Evolutionary conservation across 2,329 filamentous ascomycete genomes (phyloP).

Genomic region (Alternaria panax): DNA sequence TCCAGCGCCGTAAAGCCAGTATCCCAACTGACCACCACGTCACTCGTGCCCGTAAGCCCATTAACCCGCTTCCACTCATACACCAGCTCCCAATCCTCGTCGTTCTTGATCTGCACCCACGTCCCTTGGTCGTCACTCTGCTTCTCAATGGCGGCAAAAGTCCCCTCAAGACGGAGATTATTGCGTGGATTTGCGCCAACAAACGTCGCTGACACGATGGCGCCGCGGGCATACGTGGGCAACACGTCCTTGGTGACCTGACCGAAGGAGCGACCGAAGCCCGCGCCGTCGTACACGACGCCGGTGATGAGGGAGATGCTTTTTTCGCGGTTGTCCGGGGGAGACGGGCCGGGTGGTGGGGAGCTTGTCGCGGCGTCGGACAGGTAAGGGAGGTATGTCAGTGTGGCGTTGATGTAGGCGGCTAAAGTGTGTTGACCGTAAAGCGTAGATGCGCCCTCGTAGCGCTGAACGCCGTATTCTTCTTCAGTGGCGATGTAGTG

Average conservation of each 20-base stretch:
- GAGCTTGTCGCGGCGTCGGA: constrained; percentile 46
- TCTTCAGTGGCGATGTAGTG: constrained; percentile 82
- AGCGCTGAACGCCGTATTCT: constrained; percentile 84
- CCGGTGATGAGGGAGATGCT: constrained; percentile 81
- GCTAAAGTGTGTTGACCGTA: constrained; percentile 83
- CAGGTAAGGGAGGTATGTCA: constrained; percentile 74
- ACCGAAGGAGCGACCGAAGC: constrained; percentile 74
- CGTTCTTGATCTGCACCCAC: constrained; percentile 75
- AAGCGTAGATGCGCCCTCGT: constrained; percentile 93
- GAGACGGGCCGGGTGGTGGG: constrained; percentile 64
- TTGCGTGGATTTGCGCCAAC: constrained; percentile 91
- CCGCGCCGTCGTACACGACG: constrained; percentile 76
- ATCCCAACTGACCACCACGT: constrained; percentile 83
- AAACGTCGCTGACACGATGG: constrained; percentile 72
- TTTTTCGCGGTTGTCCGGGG: constrained; percentile 79
- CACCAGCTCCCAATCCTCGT: constrained; percentile 83
- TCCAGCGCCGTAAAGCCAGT: constrained; percentile 58
- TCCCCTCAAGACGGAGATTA: constrained; percentile 78
- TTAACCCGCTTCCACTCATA: constrained; percentile 81
- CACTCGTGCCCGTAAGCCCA: constrained; percentile 73
- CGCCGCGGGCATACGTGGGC: constrained; percentile 66
- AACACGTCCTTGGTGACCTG: constrained; percentile 65
- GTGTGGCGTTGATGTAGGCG: constrained; percentile 86
- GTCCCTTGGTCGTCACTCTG: constrained; percentile 54
- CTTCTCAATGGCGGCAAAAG: constrained; percentile 78